Evolutionary conservation across 1,284 basidiomycete species (phyloP), one percentile per base, ranked within the genome.

Genomic region (Fomitopsis betulina): DNA sequence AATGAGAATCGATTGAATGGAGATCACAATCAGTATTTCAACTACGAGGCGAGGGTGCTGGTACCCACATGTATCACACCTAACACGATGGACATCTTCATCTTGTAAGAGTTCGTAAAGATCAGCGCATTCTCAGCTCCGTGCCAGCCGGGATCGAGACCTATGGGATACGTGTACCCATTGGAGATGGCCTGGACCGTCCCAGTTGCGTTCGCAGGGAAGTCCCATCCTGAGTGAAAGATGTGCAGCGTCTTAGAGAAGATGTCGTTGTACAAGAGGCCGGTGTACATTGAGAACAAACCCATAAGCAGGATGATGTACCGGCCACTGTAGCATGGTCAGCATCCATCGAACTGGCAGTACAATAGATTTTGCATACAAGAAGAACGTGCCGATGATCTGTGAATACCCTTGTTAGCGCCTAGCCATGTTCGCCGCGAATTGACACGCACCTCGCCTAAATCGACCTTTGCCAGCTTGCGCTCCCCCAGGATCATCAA

Each of bases 281-380:
- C 96, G 23, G 96, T 98, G 76, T 94, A 99, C 66, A 96, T 84
- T 45, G 96, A 96, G 75, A 98, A 98, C 49, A 86, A 35, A 39
- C 97, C 97, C 96, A 99, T 99, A 65, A 99, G 80, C 54, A 99
- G 80, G 71, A 99, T 98, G 72, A 99, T 98, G 77, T 99, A 99
- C 64, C 96, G 94, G 63, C 96, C 96, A 67, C 92, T 94, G 67
- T 56, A 43, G 62, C 19, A 56, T 53, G 49, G 50, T 55, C 30
- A 65, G 51, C 53, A 23, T 58, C 60, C 54, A 62, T 56, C 65
- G 58, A 62, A 51, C 53, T 38, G 57, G 43, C 57, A 42, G 43
- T 23, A 51, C 58, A 6, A 19, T 19, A 19, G 54, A 19, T 51
- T 10, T 19, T 51, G 83, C 91, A 74, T 66, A 93, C 92, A 85